A percentile compares a stretch with the other conserved stretches of the same genome.
Evolutionary conservation across 306 rosid species (phyloP).

Genomic region (Cajanus cajan): DNA sequence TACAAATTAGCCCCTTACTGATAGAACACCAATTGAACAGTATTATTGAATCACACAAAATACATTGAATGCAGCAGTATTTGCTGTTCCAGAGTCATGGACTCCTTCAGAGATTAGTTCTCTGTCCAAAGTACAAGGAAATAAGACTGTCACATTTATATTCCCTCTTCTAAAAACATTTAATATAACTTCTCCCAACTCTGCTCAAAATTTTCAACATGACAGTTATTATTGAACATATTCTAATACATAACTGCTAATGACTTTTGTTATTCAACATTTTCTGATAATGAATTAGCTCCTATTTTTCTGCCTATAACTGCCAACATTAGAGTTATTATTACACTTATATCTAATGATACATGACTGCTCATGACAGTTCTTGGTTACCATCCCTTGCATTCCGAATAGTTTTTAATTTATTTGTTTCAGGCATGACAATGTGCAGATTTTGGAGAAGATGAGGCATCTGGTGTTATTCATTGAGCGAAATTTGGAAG

Average conservation of each 20-base stretch:
- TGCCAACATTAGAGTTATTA: background rate
- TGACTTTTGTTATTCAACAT: background rate
- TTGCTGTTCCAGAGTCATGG: background rate
- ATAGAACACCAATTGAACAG: background rate
- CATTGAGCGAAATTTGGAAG: conserved; percentile 79
- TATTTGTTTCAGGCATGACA: conserved; percentile 78
- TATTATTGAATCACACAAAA: background rate
- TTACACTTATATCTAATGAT: background rate
- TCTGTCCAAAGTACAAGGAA: background rate
- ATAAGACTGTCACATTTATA: background rate
- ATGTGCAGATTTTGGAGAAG: conserved; percentile 85
- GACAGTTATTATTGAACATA: background rate
- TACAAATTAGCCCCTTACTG: conserved; percentile 13
- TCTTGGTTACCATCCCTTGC: background rate
- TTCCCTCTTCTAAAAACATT: background rate
- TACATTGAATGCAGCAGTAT: background rate
- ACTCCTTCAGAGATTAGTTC: background rate
- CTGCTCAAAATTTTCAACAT: background rate
- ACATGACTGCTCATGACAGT: background rate
- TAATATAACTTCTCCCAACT: background rate
- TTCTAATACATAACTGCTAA: background rate
- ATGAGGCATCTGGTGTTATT: conserved; percentile 88
- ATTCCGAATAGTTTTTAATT: conserved; percentile 24
- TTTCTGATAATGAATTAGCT: background rate
- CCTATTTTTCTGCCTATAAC: background rate